Conservation (phyloP, 2,329 filamentous ascomycete species). For the Colletotrichum melonis region DNA sequence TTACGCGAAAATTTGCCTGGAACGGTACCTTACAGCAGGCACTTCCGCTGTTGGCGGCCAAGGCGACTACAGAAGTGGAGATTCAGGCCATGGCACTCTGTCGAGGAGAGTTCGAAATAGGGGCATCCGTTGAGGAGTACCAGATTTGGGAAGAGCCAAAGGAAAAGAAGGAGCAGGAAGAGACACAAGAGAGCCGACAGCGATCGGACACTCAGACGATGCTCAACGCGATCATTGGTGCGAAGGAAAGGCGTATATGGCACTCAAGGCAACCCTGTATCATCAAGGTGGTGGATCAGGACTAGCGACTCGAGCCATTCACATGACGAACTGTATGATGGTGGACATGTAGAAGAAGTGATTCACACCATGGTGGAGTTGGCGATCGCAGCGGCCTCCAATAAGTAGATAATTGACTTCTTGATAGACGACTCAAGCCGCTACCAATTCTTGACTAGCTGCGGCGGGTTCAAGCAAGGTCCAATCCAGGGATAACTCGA, state of each 20-base stretch:
- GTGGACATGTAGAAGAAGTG: slow-evolving; percentile 11
- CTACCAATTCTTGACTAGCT: not conserved
- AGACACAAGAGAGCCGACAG: slow-evolving; percentile 46
- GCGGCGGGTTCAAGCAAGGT: not conserved
- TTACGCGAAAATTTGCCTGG: slow-evolving; percentile 85
- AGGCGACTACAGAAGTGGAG: slow-evolving; percentile 68
- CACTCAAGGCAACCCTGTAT: slow-evolving; percentile 69
- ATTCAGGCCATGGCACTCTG: slow-evolving; percentile 82
- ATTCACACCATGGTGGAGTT: slow-evolving; percentile 13
- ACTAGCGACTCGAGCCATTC: slow-evolving; percentile 26
- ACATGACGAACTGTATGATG: slow-evolving; percentile 24
- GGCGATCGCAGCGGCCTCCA: slow-evolving; percentile 11
- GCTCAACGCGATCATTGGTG: slow-evolving; percentile 68
- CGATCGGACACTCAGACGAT: slow-evolving; percentile 67
- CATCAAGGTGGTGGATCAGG: slow-evolving; percentile 63
- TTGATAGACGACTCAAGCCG: not conserved
- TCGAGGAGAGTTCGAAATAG: slow-evolving; percentile 84
- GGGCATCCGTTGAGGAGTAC: slow-evolving; percentile 84
- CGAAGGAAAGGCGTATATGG: slow-evolving; percentile 72
- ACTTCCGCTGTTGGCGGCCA: slow-evolving; percentile 71
- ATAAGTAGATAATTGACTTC: slow-evolving; percentile 28
- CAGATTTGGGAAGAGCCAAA: slow-evolving; percentile 57
- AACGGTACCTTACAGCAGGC: slow-evolving; percentile 85
- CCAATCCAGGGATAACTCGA: slow-evolving; percentile 10
- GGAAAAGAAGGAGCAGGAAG: slow-evolving; percentile 44